Percentiles rank a stretch among this genome's conserved stretches.
phyloP scores from a whole-genome alignment of 2,329 filamentous ascomycete genomes.

The Colletotrichum eremochloae region DNA sequence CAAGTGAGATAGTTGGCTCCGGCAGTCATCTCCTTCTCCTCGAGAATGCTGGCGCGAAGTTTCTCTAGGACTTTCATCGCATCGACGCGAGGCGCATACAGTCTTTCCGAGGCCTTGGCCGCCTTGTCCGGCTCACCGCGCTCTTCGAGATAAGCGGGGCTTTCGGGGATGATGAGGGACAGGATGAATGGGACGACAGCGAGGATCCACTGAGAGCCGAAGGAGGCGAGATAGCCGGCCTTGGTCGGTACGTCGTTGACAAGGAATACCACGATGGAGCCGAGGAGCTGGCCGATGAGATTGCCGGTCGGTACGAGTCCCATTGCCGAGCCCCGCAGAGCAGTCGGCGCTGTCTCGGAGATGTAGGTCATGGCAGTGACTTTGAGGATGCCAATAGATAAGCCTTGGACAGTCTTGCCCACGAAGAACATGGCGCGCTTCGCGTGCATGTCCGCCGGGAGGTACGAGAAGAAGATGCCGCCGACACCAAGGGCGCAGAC shows the following conservation, averaged over 20 bases:
- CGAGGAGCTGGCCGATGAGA: conserved; percentile 47
- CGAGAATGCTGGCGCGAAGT: conserved; percentile 54
- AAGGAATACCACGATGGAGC: conserved; percentile 44
- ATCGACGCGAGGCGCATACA: conserved; percentile 44
- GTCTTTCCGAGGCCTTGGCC: conserved; percentile 39
- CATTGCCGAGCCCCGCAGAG: conserved; percentile 47
- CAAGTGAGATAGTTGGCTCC: conserved; percentile 56
- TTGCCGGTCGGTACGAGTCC: conserved; percentile 48
- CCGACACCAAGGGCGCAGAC: conserved; percentile 45
- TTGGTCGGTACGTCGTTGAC: conserved; percentile 44
- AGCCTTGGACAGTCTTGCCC: conserved; percentile 47
- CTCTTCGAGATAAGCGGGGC: conserved; percentile 45
- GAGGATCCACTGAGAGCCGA: conserved; percentile 47
- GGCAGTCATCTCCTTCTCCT: conserved; percentile 52
- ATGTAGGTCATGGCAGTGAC: conserved; percentile 55
- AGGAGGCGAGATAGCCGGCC: conserved; percentile 45
- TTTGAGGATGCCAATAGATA: conserved; percentile 47
- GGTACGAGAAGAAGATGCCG: conserved; percentile 48
- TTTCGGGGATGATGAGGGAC: conserved; percentile 47
- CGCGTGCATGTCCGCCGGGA: conserved; percentile 12
- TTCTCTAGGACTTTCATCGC: conserved; percentile 40
- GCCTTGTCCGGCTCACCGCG: conserved; percentile 43
- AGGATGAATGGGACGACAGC: conserved; percentile 43
- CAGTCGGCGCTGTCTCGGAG: conserved; percentile 48
- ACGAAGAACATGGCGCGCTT: conserved; percentile 47